phyloP scores from a whole-genome alignment of 75 land plant genomes.

The Cryptomeria japonica region DNA sequence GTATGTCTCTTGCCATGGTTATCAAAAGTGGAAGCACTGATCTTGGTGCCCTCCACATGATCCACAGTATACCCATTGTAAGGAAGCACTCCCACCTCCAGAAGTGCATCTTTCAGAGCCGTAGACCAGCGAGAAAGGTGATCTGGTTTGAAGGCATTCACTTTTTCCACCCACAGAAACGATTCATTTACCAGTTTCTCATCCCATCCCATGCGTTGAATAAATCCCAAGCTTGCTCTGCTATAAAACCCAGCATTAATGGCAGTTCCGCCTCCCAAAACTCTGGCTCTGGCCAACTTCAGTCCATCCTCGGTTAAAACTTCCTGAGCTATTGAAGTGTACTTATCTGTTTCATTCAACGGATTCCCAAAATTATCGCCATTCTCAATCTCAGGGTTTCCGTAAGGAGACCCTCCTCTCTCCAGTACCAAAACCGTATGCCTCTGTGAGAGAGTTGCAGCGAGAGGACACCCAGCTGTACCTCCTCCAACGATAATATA shows the following conservation, averaged over 20 bases:
- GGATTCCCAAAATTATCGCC: conserved; percentile 34
- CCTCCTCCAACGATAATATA: conserved; percentile 40
- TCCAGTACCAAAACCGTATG: conserved; percentile 60
- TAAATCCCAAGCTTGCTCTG: conserved; percentile 54
- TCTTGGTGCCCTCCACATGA: conserved; percentile 71
- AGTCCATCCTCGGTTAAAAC: conserved; percentile 81
- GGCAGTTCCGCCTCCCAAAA: conserved; percentile 81
- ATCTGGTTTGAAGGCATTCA: conserved; percentile 54
- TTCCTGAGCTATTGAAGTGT: conserved; percentile 61
- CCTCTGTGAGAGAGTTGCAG: conserved; percentile 30
- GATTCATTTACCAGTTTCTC: conserved; percentile 60
- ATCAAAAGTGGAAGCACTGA: conserved; percentile 82
- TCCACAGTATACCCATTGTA: conserved; percentile 74
- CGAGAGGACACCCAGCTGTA: conserved; percentile 35
- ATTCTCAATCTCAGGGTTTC: conserved; percentile 55
- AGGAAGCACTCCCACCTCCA: conserved; percentile 70
- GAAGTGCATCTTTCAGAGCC: conserved; percentile 55
- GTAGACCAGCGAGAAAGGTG: conserved; percentile 53
- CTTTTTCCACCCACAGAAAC: conserved; percentile 71
- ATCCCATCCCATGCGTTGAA: conserved; percentile 60
- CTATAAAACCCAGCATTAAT: conserved; percentile 84
- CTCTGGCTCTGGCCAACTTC: conserved; percentile 63
- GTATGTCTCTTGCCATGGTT: conserved; percentile 60
- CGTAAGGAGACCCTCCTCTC: conserved; percentile 76
- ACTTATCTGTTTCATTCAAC: conserved; percentile 38